Conservation (phyloP, 2,329 filamentous ascomycete genomes). For the Ascochyta rabiei region DNA sequence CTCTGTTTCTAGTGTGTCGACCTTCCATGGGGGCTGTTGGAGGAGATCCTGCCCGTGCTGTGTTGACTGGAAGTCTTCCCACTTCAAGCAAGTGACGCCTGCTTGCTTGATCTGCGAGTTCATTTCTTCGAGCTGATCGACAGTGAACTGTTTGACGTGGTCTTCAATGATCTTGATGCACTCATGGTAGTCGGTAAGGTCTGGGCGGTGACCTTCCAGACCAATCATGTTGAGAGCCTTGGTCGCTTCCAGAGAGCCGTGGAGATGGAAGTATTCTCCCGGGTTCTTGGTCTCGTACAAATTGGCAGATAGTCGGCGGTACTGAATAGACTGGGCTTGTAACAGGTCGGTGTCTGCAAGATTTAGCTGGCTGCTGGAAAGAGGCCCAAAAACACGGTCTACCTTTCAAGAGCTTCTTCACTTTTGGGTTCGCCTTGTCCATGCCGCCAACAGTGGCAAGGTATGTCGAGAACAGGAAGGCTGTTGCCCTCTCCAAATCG, state of each 20-base stretch:
- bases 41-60: conserved; percentile 51
- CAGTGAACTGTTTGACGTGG: conserved; percentile 50
- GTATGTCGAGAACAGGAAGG: conserved; percentile 65
- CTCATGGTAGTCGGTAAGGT: conserved; percentile 57
- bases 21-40: conserved; percentile 53
- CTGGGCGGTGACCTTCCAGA: conserved; percentile 65
- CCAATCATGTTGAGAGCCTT: conserved; percentile 74
- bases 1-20: conserved; percentile 58
- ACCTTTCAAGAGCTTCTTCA: conserved; percentile 56
- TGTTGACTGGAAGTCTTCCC: conserved; percentile 49
- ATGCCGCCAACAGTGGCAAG: conserved; percentile 62
- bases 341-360: conserved; percentile 72
- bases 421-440: conserved; percentile 49
- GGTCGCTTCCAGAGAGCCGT: conserved; percentile 74
- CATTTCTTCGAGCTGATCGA: conserved; percentile 50
- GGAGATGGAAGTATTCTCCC: conserved; percentile 75
- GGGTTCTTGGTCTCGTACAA: conserved; percentile 70
- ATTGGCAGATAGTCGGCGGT: conserved; percentile 75
- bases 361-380: conserved; percentile 16
- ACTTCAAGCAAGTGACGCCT: conserved; percentile 50
- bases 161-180: conserved; percentile 51
- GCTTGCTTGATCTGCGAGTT: conserved; percentile 51
- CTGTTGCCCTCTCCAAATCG: conserved; percentile 60
- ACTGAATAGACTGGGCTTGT: conserved; percentile 71
- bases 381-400: conserved; percentile 3